Evolutionary conservation across 768 basidiomycete genomes (phyloP), one percentile per base, ranked within the genome.

Genomic region (Mycena latifolia): DNA sequence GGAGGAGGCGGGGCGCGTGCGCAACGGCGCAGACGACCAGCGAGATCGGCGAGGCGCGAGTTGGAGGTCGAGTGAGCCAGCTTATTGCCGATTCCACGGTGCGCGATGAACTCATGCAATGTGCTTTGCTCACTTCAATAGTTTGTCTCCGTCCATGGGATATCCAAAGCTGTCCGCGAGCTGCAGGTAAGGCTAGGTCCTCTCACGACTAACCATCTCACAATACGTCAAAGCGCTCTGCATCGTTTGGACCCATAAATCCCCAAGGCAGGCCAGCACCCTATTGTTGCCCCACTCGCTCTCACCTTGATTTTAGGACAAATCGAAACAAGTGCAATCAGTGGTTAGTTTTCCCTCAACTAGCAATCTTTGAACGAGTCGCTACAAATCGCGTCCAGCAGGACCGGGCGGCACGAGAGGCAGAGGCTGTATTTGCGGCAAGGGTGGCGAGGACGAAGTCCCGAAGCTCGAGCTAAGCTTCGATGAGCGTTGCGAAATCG

Each of bases 1-100:
- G n/a, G n/a, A n/a, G n/a, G n/a, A n/a, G n/a, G n/a, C n/a, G n/a
- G n/a, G n/a, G n/a, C n/a, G n/a, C n/a, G n/a, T n/a, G n/a, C n/a
- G n/a, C n/a, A n/a, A n/a, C n/a, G n/a, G n/a, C n/a, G n/a, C n/a
- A n/a, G n/a, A n/a, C n/a, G n/a, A n/a, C n/a, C n/a, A n/a, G n/a
- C n/a, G n/a, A n/a, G n/a, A n/a, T n/a, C n/a, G n/a, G n/a, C n/a
- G n/a, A n/a, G n/a, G n/a, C n/a, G n/a, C n/a, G n/a, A n/a, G n/a
- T n/a, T n/a, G n/a, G n/a, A n/a, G n/a, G n/a, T n/a, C n/a, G n/a
- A n/a, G n/a, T n/a, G n/a, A n/a, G n/a, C 2, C 48, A 52, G 18
- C 8, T 65, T 24, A 65, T 65, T 20, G 50, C 50, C 15, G 59
- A 61, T 18, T 33, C 65, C 8, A 66, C 65, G 33, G 65, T 55